Evolutionary conservation across 225 moss, liverwort and hornwort genomes (phyloP), one percentile per base, ranked within the genome.

Genomic region (Asterella californica): DNA sequence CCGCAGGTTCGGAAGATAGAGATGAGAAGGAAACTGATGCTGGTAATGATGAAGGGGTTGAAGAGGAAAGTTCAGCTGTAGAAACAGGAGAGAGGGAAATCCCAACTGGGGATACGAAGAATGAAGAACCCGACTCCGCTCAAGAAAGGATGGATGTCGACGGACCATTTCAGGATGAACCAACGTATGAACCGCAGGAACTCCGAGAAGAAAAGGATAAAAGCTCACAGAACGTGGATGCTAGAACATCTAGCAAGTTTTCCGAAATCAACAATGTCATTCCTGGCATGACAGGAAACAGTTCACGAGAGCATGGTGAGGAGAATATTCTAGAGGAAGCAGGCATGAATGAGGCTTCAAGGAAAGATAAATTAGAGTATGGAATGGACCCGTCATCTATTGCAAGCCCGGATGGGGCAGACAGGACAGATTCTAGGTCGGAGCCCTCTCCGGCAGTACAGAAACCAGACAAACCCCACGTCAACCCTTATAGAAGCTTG

Each of bases 401-500:
- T 46, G 90, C 91, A 78, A 86, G 87, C 76, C 65, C 75, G 6
- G 83, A 87, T 72, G 95, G 94, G 49, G 82, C 83, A 52, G 88
- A 87, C 79, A 85, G 82, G 72, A 88, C 90, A 55, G 76, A 88
- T 72, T 79, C 88, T 1, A 50, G 68, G 67, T 77, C 84, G 22
- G 82, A 90, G 33, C 84, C 90, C 25, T 70, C 48, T 25, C 30
- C 83, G 53, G 83, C 77, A 48, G 68, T 72, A 34, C 70, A 72
- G 32, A 89, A 85, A 48, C 76, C 57, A 36, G 90, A 92, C 53
- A 90, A 83, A 81, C 84, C 86, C 30, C 90, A 92, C 82, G 87
- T 92, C 25, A 93, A 94, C 70, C 88, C 92, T 4, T 91, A 92
- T 78, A 87, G 95, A 78, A 92, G 88, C 57, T 86, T 99, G 74